Percentiles rank a stretch among this genome's conserved stretches.
phyloP scores from a whole-genome alignment of 2,329 filamentous ascomycete genomes.

The Fusarium chlamydosporum region DNA sequence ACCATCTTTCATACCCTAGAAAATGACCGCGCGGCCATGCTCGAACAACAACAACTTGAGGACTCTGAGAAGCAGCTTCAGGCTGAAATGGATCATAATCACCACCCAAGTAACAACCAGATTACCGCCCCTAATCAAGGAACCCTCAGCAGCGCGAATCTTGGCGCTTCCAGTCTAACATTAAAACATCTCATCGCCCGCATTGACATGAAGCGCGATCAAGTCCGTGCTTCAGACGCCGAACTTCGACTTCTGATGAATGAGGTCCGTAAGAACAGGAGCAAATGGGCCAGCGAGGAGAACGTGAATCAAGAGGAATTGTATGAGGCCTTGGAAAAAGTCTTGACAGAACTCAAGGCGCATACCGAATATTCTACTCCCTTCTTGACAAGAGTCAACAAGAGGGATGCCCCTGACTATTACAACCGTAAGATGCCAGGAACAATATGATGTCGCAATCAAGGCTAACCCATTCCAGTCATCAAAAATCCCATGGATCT shows the following conservation, averaged over 20 bases:
- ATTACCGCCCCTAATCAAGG: constrained; percentile 78
- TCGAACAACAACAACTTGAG: constrained; percentile 96
- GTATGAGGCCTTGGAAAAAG: constrained; percentile 96
- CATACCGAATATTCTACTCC: constrained; percentile 98
- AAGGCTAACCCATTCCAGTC: constrained; percentile 64
- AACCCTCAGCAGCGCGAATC: constrained; percentile 90
- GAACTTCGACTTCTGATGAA: constrained; percentile 94
- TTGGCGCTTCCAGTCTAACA: constrained; percentile 95
- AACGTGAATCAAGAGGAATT: constrained; percentile 97
- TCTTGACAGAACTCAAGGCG: constrained; percentile 95
- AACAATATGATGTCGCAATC: background rate
- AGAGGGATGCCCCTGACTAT: constrained; percentile 96
- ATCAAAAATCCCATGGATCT: constrained; percentile 99
- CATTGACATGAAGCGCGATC: constrained; percentile 92
- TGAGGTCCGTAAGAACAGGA: constrained; percentile 96
- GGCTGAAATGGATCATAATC: constrained; percentile 87
- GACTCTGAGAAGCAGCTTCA: constrained; percentile 97
- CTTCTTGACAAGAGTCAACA: constrained; percentile 94
- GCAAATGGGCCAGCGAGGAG: constrained; percentile 99
- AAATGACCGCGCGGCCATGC: constrained; percentile 94
- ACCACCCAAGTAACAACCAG: constrained; percentile 64
- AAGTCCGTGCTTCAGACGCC: constrained; percentile 91
- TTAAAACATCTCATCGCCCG: constrained; percentile 96
- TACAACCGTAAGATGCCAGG: constrained; percentile 77
- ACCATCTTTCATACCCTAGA: constrained; percentile 96